Conservation (phyloP, 139 green algal genomes). For the Penium margaritaceum region DNA sequence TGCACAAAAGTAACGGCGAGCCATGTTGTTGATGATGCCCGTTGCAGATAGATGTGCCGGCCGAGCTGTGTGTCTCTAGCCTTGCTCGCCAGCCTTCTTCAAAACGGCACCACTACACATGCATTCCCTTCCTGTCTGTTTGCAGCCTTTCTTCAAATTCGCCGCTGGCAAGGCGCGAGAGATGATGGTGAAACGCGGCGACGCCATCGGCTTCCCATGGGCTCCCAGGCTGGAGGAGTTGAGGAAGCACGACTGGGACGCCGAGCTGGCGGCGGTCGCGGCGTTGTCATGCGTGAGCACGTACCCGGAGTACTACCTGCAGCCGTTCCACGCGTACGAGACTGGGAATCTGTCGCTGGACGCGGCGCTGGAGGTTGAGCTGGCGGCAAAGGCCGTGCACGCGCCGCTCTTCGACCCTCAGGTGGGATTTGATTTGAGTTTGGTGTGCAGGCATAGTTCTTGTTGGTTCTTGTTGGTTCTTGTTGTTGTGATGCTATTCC, state of each 20-base stretch:
- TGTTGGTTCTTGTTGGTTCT: no score
- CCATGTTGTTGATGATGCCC: no score
- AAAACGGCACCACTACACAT: no score
- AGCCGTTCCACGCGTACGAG: constrained; percentile 50
- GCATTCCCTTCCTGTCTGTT: background rate
- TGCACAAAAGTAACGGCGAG: no score
- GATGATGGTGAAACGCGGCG: constrained; percentile 66
- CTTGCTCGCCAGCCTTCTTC: no score
- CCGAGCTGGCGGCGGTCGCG: constrained; percentile 21
- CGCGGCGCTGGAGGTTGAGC: constrained; percentile 44
- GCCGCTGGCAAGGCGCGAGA: constrained; percentile 33
- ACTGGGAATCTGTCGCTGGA: constrained; percentile 47
- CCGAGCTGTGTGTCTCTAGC: no score
- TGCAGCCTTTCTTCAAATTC: constrained; percentile 36
- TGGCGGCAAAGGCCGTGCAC: constrained; percentile 44
- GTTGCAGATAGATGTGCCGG: no score
- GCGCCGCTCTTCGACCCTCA: constrained; percentile 34
- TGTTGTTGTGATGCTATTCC: no score
- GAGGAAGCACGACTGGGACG: constrained; percentile 58
- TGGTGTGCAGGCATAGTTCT: no score
- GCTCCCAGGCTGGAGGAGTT: constrained; percentile 52
- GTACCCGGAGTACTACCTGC: constrained; percentile 45
- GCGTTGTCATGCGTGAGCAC: background rate
- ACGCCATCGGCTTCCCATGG: constrained; percentile 67
- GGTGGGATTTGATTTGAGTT: background rate